Evolutionary conservation across 495 filamentous ascomycete species (phyloP).

Genomic region (Xylaria longipes): DNA sequence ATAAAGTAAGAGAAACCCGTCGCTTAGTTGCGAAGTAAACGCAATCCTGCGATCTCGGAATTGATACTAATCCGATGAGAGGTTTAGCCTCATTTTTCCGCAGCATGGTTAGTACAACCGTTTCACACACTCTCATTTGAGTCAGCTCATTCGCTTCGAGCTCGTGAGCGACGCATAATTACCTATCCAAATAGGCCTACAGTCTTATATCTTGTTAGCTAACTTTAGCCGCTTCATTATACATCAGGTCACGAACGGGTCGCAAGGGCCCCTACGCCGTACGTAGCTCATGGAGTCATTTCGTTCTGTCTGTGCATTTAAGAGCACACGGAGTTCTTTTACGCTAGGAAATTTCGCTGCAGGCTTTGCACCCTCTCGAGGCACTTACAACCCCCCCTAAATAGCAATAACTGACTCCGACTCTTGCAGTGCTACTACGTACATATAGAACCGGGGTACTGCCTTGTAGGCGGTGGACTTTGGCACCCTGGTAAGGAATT

Average conservation of each 20-base stretch:
- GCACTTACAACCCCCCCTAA: too few species aligned
- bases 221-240: not conserved
- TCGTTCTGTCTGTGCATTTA: not conserved
- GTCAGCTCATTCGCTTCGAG: not conserved
- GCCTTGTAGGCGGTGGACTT: constrained; percentile 71
- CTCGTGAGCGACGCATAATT: not conserved
- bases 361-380: too few species aligned
- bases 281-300: not conserved
- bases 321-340: not conserved
- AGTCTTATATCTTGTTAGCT: not conserved
- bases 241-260: constrained; percentile 72
- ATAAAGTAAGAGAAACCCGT: constrained; percentile 65
- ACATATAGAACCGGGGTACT: constrained; percentile 50
- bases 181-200: not conserved
- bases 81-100: constrained; percentile 73
- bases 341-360: not conserved
- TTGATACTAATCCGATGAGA: not conserved
- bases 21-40: not conserved
- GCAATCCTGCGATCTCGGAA: not conserved
- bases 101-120: constrained; percentile 66
- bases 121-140: not conserved
- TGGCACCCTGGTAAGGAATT: constrained; percentile 66
- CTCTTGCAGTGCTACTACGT: constrained; percentile 67
- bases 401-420: not conserved
- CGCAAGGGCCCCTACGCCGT: constrained; percentile 81